Conservation (phyloP, 306 rosid genomes). For the Arachis hypogaea region DNA sequence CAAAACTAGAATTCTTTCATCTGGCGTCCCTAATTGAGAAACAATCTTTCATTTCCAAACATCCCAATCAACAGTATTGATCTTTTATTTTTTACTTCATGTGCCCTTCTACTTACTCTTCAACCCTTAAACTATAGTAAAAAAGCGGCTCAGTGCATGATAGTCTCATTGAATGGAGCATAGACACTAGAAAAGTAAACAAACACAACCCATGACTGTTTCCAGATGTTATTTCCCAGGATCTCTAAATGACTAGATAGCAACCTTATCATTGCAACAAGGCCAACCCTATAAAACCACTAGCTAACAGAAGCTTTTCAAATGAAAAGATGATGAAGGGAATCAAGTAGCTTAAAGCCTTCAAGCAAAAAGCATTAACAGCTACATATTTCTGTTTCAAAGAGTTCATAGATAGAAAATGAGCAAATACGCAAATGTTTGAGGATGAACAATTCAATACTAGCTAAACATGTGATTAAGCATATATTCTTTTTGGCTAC, state of each 20-base stretch:
- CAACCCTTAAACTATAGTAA: background rate
- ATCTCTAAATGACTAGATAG: too few species aligned
- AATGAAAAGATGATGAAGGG: background rate
- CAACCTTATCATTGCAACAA: background rate
- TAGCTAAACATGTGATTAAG: background rate
- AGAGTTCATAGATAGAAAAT: slow-evolving; percentile 20
- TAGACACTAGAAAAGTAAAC: too few species aligned
- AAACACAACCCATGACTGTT: too few species aligned
- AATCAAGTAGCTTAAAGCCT: slow-evolving; percentile 17
- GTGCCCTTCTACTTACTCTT: background rate
- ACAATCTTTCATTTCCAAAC: slow-evolving; percentile 22
- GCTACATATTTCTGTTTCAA: background rate
- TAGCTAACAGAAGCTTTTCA: background rate
- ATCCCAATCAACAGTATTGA: background rate
- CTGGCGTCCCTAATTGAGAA: background rate
- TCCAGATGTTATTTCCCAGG: too few species aligned
- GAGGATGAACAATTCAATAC: background rate
- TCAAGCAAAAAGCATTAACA: slow-evolving; percentile 24
- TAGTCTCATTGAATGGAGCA: background rate
- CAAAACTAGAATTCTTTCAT: slow-evolving; percentile 2
- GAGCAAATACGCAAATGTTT: slow-evolving; percentile 1
- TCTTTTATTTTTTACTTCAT: background rate
- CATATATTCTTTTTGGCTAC: background rate
- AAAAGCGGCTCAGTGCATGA: background rate
- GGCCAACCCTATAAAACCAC: background rate